Evolutionary conservation across 2,329 filamentous ascomycete genomes (phyloP), one percentile per base, ranked within the genome.

Genomic region (Paecilomyces variotii): DNA sequence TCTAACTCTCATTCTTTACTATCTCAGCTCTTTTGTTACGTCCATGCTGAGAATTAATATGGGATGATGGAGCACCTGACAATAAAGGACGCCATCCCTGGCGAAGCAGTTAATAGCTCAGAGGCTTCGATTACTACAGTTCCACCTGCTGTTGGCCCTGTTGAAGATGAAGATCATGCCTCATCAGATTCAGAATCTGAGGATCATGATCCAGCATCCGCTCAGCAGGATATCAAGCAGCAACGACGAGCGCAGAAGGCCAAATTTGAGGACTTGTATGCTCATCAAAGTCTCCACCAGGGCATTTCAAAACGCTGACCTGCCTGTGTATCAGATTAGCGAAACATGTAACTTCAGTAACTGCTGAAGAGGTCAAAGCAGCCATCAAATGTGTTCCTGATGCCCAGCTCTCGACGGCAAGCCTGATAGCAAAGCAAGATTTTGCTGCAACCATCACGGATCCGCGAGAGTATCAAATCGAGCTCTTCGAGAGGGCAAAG

Each of bases 401-500:
- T 25, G 76, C 82, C 56, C 78, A 82, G 54, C 74, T 83, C 24
- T 84, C 81, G 1, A 81, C 82, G 49, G 74, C 76, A n/a, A 75
- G 78, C 53, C 73, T 86, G 3, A 72, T 85, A 56, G 77, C 78
- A 6, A 80, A 80, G 59, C 78, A 84, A 62, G 79, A 81, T 53
- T 74, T 76, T 4, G 74, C 74, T 1, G 67, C 74, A 35, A 89
- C 91, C 56, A 91, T 94, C 60, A 82, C 85, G 10, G 88, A 86
- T 56, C 90, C 92, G 0, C 83, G 93, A 54, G 91, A 96, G 67
- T 99, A 97, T 68, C 94, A 99, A 71, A 78, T 90, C 11, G 93
- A 97, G 70, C 81, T 99, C 0, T 97, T 94, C 67, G 90, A 97
- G 71, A 84, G 84, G 62, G 93, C 94, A 3, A 96, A 94, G 69